Conservation (phyloP, 768 basidiomycete genomes). For the Sarcodon sp. region DNA sequence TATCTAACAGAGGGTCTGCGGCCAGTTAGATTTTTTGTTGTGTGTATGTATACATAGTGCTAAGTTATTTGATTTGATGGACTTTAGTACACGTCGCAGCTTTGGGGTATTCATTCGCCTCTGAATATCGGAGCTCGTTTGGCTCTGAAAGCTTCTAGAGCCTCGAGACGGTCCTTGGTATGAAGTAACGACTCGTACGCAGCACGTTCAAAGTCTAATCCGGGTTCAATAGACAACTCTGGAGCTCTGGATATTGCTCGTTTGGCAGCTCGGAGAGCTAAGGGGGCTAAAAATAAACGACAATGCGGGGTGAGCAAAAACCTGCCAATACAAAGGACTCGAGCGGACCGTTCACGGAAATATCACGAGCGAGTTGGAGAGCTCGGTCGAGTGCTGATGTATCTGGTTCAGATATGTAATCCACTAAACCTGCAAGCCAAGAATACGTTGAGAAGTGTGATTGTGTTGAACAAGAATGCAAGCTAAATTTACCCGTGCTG, state of each 20-base stretch:
- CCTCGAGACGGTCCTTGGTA: constrained; percentile 70
- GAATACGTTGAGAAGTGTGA: not conserved
- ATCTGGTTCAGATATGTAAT: constrained; percentile 60
- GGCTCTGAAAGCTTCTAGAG: constrained; percentile 75
- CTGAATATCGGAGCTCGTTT: constrained; percentile 70
- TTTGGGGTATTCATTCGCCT: constrained; percentile 42
- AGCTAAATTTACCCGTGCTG: constrained; percentile 42
- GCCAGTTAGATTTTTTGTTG: too few species aligned
- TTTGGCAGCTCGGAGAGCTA: constrained; percentile 83
- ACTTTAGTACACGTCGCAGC: too few species aligned
- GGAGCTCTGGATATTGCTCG: constrained; percentile 69
- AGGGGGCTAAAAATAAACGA: constrained; percentile 43
- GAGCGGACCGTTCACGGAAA: constrained; percentile 49
- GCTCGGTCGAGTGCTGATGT: constrained; percentile 57
- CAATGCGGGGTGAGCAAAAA: not conserved
- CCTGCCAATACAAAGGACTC: too few species aligned
- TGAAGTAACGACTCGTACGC: constrained; percentile 73
- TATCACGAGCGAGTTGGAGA: constrained; percentile 53
- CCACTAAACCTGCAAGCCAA: constrained; percentile 50
- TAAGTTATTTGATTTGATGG: too few species aligned
- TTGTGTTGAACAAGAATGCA: not conserved
- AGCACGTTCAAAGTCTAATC: constrained; percentile 86
- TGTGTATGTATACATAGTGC: too few species aligned
- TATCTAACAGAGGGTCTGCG: not conserved
- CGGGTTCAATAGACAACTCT: constrained; percentile 70